Conservation (phyloP, 1,284 basidiomycete species). For the Hypsizygus ulmarius region DNA sequence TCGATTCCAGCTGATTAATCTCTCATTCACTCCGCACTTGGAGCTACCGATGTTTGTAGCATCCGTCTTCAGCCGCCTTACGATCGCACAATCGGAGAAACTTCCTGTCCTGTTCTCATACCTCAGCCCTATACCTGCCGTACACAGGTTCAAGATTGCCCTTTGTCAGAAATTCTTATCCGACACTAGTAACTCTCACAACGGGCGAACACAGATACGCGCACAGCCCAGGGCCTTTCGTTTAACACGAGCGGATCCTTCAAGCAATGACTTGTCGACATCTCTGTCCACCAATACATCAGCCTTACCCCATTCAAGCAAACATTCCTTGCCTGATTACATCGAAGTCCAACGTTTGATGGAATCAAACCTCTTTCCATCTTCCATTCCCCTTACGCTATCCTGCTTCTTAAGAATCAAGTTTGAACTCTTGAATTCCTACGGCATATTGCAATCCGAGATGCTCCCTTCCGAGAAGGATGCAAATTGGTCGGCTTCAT, state of each 20-base stretch:
- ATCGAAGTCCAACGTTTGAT: slow-evolving; percentile 38
- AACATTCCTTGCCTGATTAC: slow-evolving; percentile 25
- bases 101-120: slow-evolving; percentile 39
- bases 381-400: slow-evolving; percentile 9
- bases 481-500: slow-evolving; percentile 41
- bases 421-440: slow-evolving; percentile 47
- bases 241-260: slow-evolving; percentile 15
- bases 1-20: slow-evolving; percentile 49
- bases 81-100: slow-evolving; percentile 33
- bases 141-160: slow-evolving; percentile 47
- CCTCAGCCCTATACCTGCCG: slow-evolving; percentile 37
- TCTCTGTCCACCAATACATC: slow-evolving; percentile 16
- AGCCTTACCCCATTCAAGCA: slow-evolving; percentile 27
- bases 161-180: slow-evolving; percentile 45
- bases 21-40: slow-evolving; percentile 46
- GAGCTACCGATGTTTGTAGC: slow-evolving; percentile 50
- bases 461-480: slow-evolving; percentile 35
- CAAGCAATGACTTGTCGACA: slow-evolving; percentile 4
- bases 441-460: slow-evolving; percentile 40
- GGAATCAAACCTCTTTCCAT: slow-evolving; percentile 15
- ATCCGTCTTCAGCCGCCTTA: slow-evolving; percentile 44
- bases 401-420: slow-evolving; percentile 34
- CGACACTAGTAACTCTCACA: slow-evolving; percentile 19
- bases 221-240: slow-evolving; percentile 34
- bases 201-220: slow-evolving; percentile 26